phyloP scores from a whole-genome alignment of 345 rosid species.

The Kandelia obovata region DNA sequence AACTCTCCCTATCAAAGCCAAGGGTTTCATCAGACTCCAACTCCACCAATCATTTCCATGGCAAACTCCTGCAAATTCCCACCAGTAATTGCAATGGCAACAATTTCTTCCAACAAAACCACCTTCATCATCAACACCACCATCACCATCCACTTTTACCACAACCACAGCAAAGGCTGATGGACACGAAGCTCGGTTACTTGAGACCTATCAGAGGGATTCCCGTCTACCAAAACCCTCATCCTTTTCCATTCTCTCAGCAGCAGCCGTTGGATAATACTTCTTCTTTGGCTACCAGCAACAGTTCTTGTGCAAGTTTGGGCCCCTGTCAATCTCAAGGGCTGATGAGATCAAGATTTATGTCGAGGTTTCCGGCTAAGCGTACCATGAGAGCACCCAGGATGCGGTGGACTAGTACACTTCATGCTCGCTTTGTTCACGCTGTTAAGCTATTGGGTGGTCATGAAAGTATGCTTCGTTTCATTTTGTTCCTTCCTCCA shows the following conservation, averaged over 20 bases:
- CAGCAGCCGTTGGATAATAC: constrained; percentile 32
- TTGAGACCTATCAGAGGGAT: constrained; percentile 87
- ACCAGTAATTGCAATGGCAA: constrained; percentile 26
- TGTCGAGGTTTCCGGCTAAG: constrained; percentile 64
- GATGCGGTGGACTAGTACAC: constrained; percentile 98
- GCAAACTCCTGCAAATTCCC: constrained; percentile 21
- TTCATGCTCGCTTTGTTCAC: constrained; percentile 96
- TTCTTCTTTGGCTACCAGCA: constrained; percentile 27
- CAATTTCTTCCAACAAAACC: constrained; percentile 30
- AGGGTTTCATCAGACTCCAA: constrained; percentile 29
- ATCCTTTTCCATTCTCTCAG: constrained; percentile 43
- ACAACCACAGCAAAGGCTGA: constrained; percentile 27
- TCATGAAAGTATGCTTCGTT: constrained; percentile 75
- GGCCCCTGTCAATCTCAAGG: constrained; percentile 47
- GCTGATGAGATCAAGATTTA: constrained; percentile 58
- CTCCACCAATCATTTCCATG: constrained; percentile 34
- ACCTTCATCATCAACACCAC: constrained; percentile 24
- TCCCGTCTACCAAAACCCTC: constrained; percentile 66
- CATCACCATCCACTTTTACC: constrained; percentile 25
- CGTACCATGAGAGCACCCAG: constrained; percentile 62
- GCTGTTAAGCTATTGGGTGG: constrained; percentile 99
- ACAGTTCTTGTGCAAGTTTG: constrained; percentile 18
- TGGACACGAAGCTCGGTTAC: constrained; percentile 59
- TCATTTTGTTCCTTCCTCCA: background rate
- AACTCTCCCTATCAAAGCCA: constrained; percentile 68